Conservation (phyloP, 495 filamentous ascomycete species). For the Xylaria castorea region DNA sequence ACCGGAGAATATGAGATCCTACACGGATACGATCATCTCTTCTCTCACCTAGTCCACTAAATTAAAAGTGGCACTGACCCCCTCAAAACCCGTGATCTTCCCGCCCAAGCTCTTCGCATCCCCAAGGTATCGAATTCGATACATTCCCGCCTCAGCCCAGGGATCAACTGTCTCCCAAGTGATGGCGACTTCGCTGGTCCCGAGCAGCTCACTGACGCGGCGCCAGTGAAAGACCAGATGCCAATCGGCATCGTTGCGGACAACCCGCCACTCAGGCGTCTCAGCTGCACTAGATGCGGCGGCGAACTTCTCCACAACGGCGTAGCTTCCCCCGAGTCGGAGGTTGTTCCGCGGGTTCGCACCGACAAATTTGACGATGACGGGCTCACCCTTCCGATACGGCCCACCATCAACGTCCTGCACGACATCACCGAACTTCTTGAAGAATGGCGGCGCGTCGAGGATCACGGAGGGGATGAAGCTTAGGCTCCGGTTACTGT, state of each 20-base stretch:
- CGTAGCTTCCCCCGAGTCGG: slow-evolving; percentile 77
- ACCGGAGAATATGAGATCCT: neutral
- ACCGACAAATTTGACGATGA: slow-evolving; percentile 77
- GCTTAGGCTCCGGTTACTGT: slow-evolving; percentile 76
- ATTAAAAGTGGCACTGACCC: slow-evolving; percentile 71
- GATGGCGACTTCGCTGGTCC: slow-evolving; percentile 79
- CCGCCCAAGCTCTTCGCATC: slow-evolving; percentile 76
- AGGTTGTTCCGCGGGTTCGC: slow-evolving; percentile 92
- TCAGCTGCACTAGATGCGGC: neutral
- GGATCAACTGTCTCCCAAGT: slow-evolving; percentile 78
- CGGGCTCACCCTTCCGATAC: slow-evolving; percentile 63
- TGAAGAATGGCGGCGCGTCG: slow-evolving; percentile 74
- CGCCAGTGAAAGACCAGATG: slow-evolving; percentile 80
- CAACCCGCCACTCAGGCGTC: slow-evolving; percentile 60
- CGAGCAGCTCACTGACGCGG: slow-evolving; percentile 72
- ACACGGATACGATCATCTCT: neutral
- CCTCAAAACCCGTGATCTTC: slow-evolving; percentile 76
- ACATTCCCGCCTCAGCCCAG: slow-evolving; percentile 64
- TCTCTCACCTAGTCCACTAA: slow-evolving; percentile 32
- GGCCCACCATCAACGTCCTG: slow-evolving; percentile 55
- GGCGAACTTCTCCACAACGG: slow-evolving; percentile 71
- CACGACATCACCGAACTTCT: slow-evolving; percentile 76
- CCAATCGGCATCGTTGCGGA: slow-evolving; percentile 83
- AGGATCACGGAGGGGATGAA: slow-evolving; percentile 84
- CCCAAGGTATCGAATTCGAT: slow-evolving; percentile 85